These are phyloP conservation scores for Cryptosporidium ubiquitum DNA, from an alignment of 169 alveolate genomes.

Conservation along the genomic window DNA sequence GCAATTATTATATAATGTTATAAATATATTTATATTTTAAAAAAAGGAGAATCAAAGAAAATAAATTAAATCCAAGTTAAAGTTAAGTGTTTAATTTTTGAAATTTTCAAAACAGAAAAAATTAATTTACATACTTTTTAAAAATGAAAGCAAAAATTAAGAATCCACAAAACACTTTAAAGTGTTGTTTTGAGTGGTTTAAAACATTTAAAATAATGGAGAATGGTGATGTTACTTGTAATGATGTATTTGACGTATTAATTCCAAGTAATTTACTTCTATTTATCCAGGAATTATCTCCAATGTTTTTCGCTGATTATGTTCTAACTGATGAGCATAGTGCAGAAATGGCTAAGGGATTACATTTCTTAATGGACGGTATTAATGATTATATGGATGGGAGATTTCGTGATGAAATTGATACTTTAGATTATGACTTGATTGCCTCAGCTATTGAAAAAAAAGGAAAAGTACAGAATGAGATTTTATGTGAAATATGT, in stretches of 20 bases:
- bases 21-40: not conserved
- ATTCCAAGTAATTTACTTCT: constrained; percentile 44
- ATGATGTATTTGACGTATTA: constrained; percentile 38
- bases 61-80: not conserved
- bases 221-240: constrained; percentile 35
- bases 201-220: constrained; percentile 58
- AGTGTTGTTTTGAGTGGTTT: constrained; percentile 72
- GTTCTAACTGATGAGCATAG: constrained; percentile 46
- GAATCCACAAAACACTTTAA: constrained; percentile 39
- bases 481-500: constrained; percentile 27
- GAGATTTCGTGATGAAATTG: constrained; percentile 63
- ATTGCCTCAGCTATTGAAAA: constrained; percentile 61
- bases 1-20: not conserved
- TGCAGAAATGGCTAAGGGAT: constrained; percentile 18
- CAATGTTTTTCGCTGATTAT: constrained; percentile 70
- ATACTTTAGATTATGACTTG: constrained; percentile 58
- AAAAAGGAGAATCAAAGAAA: not conserved
- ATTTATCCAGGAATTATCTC: constrained; percentile 70
- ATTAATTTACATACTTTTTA: not conserved
- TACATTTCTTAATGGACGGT: constrained; percentile 70
- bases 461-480: constrained; percentile 19
- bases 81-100: not conserved
- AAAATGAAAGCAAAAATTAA: constrained; percentile 33
- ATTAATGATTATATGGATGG: constrained; percentile 69
- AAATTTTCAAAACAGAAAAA: not conserved